A percentile compares a stretch with the other conserved stretches of the same genome.
Conservation (phyloP, 495 filamentous ascomycete genomes). For the Hypoxylon intermedium region DNA sequence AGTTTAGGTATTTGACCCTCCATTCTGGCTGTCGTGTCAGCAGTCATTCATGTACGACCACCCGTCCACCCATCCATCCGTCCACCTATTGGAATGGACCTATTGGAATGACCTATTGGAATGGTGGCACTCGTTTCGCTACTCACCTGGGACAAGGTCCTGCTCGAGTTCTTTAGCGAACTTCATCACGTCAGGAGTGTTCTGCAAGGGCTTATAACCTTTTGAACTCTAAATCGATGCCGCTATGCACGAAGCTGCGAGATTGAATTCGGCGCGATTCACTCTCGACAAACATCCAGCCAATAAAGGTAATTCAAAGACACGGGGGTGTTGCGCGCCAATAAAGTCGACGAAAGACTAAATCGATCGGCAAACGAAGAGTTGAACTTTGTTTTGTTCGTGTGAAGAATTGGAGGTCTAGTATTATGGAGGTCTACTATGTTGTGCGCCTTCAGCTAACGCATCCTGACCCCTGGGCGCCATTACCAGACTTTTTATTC, state of each 20-base stretch:
- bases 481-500: neutral
- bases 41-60: too few species aligned
- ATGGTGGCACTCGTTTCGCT: neutral
- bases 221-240: conserved; percentile 9
- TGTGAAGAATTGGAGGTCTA: neutral
- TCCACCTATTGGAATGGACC: neutral
- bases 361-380: conserved; percentile 22
- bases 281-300: neutral
- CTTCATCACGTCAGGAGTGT: conserved; percentile 47
- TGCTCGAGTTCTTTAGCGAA: conserved; percentile 79
- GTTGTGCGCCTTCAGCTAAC: neutral
- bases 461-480: too few species aligned
- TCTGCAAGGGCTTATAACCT: conserved; percentile 19
- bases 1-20: conserved; percentile 90
- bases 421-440: too few species aligned
- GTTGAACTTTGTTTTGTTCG: neutral
- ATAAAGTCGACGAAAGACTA: neutral
- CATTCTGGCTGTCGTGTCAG: conserved; percentile 64
- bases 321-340: neutral
- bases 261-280: neutral
- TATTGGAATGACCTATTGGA: neutral
- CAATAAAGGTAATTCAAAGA: neutral
- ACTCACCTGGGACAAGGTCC: conserved; percentile 75
- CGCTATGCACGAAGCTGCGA: conserved; percentile 9
- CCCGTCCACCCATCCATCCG: neutral